Evolutionary conservation across 306 rosid species (phyloP).

Genomic region (Morella rubra): DNA sequence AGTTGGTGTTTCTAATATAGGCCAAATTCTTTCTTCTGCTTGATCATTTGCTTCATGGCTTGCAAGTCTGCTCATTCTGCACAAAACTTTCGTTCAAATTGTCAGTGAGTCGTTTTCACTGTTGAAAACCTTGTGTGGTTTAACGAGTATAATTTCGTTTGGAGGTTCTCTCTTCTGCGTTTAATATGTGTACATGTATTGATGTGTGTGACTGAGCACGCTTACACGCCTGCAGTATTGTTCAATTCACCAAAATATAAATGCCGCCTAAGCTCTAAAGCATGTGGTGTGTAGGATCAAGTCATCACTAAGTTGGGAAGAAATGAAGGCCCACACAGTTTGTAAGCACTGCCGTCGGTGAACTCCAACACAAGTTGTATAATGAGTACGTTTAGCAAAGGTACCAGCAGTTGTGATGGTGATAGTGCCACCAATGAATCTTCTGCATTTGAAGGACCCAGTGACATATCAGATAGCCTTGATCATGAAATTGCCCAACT

Average conservation of each 20-base stretch:
- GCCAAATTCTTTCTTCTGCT: neutral
- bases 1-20: neutral
- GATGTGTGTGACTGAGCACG: too few species aligned
- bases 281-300: conserved; percentile 1
- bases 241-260: neutral
- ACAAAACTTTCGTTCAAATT: neutral
- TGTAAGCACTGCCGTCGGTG: conserved; percentile 1
- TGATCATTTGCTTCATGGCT: neutral
- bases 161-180: neutral
- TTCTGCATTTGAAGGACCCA: conserved; percentile 16
- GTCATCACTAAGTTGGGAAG: neutral
- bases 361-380: conserved; percentile 19
- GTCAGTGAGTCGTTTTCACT: neutral
- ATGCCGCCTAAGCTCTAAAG: neutral
- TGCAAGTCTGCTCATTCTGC: neutral
- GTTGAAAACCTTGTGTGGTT: neutral
- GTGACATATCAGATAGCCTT: conserved; percentile 32
- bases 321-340: neutral
- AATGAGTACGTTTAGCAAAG: conserved; percentile 45
- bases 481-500: conserved; percentile 58
- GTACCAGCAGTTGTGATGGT: conserved; percentile 25
- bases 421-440: conserved; percentile 29
- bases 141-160: neutral
- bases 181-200: neutral
- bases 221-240: neutral